Percentiles rank a stretch among this genome's conserved stretches.
These are phyloP conservation scores for Mortierella sp. DNA, from an alignment of 371 early-diverging fungal genomes.

Conservation along the genomic window DNA sequence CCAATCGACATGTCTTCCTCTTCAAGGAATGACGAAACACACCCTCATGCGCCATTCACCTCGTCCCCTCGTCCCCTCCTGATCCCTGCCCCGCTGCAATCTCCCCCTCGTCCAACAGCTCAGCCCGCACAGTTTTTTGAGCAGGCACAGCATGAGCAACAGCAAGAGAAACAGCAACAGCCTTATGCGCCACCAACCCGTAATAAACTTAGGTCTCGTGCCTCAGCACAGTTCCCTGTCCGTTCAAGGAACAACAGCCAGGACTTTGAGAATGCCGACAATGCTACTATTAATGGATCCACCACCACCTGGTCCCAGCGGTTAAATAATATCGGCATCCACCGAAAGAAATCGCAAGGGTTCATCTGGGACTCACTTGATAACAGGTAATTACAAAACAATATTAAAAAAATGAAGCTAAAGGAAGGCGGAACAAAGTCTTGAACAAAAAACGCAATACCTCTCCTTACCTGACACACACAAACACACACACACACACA, in stretches of 20 bases:
- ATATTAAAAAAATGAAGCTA: background rate
- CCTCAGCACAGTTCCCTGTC: conserved; percentile 1
- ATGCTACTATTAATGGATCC: background rate
- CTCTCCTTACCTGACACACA: background rate
- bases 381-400: conserved; percentile 24
- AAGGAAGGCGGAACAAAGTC: background rate
- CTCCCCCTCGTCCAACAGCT: conserved; percentile 4
- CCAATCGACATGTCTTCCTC: background rate
- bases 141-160: background rate
- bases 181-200: conserved; percentile 9
- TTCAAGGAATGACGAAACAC: background rate
- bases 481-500: background rate
- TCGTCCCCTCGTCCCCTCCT: background rate
- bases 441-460: background rate
- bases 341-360: conserved; percentile 29
- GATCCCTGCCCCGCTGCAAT: background rate
- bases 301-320: conserved; percentile 32
- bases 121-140: background rate
- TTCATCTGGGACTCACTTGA: conserved; percentile 58
- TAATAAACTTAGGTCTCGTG: conserved; percentile 13
- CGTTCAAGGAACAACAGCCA: background rate
- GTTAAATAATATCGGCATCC: conserved; percentile 7
- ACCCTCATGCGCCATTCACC: background rate
- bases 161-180: background rate
- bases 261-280: conserved; percentile 7